Base-by-base conservation (phyloP, 345 rosid genomes). In the Heritiera fomes region DNA sequence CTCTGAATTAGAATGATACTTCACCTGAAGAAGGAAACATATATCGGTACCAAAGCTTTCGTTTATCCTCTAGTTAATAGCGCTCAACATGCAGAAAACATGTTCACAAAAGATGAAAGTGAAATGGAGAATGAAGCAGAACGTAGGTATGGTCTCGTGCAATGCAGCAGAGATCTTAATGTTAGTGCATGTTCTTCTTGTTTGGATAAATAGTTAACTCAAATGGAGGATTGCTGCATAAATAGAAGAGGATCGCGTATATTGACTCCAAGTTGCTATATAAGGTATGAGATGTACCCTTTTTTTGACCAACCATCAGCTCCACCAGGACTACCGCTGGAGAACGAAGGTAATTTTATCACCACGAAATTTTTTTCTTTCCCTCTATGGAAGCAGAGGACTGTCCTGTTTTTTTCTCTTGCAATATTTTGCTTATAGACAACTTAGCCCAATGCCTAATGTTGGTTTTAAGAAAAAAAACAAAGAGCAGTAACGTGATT, bases 141-240 rank as follows among this genome's bases (percentile, higher is more conserved):
- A 47, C 20, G 34, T 4, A 64, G 81, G 47, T 88, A 80, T 73
- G 87, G 83, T 8, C 7, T 88, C 79, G 77, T 5, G 10, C 88
- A 86, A 81, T 86, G 89, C 49, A 82, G 66, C 17, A 83, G 83
- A 74, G 89, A 88, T 72, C 34, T 88, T 14, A 75, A 75, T n/a
- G 59, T 79, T 1, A 74, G 60, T 28, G 13, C 5, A 2, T 86
- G 87, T 60, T 0, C 3, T 0, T 11, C 59, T 20, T 88, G 90
- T 78, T 70, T 88, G 82, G 20, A 0, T 0, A 0, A 7, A 12
- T 43, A 78, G 63, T 38, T 28, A 0, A 9, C 78, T 0, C 11
- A 18, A 9, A 41, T 30, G 5, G 50, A 41, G 50, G 43, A 17
- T 8, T 79, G 87, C 75, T 88, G 83, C 78, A 70, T 66, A 59